Conservation (phyloP, 139 green algal species). For the Chlorella sp. region DNA sequence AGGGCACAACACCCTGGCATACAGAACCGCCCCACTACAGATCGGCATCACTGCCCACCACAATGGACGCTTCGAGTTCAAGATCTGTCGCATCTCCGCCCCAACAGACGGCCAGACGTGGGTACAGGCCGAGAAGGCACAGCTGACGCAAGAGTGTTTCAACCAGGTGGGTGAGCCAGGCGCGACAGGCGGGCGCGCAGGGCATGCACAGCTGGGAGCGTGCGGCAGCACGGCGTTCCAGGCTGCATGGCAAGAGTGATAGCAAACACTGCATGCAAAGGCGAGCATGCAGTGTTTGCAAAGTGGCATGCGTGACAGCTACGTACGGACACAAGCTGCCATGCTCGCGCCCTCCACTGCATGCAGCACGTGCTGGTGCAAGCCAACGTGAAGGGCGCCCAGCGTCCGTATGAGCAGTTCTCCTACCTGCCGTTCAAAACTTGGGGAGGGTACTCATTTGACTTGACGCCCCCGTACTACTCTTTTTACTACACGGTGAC, state of each 20-base stretch:
- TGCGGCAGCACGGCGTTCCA: too few species aligned
- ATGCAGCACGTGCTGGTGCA: conserved; percentile 18
- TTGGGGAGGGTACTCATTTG: conserved; percentile 12
- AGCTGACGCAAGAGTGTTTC: conserved; percentile 29
- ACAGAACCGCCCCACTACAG: too few species aligned
- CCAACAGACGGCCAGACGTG: conserved; percentile 17
- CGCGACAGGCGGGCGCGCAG: neutral
- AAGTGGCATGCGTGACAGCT: too few species aligned
- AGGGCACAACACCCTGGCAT: too few species aligned
- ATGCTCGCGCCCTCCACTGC: too few species aligned
- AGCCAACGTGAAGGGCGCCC: neutral
- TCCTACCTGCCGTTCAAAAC: conserved; percentile 9
- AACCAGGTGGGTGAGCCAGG: conserved; percentile 4
- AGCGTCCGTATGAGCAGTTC: conserved; percentile 2
- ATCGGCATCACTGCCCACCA: conserved; percentile 33
- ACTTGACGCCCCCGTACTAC: neutral
- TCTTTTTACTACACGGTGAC: conserved; percentile 9
- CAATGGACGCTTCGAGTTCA: conserved; percentile 24
- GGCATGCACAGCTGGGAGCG: too few species aligned
- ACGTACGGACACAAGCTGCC: too few species aligned
- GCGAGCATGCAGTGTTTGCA: too few species aligned
- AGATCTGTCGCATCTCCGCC: conserved; percentile 18
- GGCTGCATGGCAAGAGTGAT: too few species aligned
- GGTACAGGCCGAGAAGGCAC: conserved; percentile 25
- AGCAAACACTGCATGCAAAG: too few species aligned